Percentiles rank a stretch among this genome's conserved stretches.
Evolutionary conservation across 192 early-diverging fungal genomes (phyloP).

Genomic region (Chytriomyces sp.): DNA sequence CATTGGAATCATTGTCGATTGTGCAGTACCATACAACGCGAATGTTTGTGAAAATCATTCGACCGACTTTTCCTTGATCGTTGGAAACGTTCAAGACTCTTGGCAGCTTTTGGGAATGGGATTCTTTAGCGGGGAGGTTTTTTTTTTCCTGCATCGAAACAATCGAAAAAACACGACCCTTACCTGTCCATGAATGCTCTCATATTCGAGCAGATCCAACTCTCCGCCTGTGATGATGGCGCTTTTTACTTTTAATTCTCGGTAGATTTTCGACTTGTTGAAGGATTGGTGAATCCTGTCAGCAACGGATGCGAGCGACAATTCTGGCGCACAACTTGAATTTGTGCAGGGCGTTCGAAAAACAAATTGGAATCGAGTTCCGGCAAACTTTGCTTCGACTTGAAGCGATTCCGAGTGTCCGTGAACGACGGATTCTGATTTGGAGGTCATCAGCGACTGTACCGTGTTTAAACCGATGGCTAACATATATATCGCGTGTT

Average conservation of each 20-base stretch:
- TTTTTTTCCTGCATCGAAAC: constrained; percentile 1
- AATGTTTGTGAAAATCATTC: constrained; percentile 26
- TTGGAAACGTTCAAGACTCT: constrained; percentile 26
- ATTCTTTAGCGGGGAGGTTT: too few relatives aligned
- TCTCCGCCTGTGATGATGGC: background rate
- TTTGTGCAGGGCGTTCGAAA: background rate
- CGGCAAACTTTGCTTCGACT: constrained; percentile 7
- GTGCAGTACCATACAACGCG: constrained; percentile 15
- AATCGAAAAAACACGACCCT: background rate
- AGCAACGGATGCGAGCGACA: background rate
- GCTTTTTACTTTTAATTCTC: constrained; percentile 21
- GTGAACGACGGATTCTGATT: background rate
- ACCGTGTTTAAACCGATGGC: constrained; percentile 16
- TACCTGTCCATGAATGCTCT: constrained; percentile 19
- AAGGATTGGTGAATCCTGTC: constrained; percentile 2
- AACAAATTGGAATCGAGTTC: background rate
- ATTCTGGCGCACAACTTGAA: background rate
- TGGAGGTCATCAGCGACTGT: background rate
- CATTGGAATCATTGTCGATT: background rate
- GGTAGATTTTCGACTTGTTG: constrained; percentile 1
- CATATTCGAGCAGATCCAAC: constrained; percentile 22
- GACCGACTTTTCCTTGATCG: constrained; percentile 14
- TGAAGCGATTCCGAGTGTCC: background rate
- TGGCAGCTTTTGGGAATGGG: background rate
- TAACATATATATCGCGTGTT: background rate